phyloP scores from a whole-genome alignment of 1,284 basidiomycete species.

The Boletus mariae region DNA sequence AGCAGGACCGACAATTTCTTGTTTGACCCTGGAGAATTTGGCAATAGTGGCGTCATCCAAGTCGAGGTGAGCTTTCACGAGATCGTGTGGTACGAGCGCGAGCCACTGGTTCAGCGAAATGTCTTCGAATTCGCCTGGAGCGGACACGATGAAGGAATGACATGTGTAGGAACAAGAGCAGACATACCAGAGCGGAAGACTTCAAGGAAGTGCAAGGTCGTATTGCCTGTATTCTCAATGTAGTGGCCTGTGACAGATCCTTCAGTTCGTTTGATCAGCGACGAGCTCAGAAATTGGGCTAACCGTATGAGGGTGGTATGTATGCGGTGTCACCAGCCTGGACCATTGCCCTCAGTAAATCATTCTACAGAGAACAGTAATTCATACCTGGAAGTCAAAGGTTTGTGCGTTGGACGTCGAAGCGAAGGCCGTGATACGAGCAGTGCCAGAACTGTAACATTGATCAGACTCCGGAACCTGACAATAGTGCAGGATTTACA shows the following conservation, averaged over 20 bases:
- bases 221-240: constrained; percentile 66
- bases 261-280: background rate
- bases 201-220: constrained; percentile 56
- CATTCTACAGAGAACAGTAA: background rate
- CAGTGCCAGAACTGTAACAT: constrained; percentile 40
- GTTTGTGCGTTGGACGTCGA: constrained; percentile 39
- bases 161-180: background rate
- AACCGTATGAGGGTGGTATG: constrained; percentile 49
- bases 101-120: constrained; percentile 52
- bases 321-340: constrained; percentile 61
- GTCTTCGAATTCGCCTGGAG: constrained; percentile 37
- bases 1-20: constrained; percentile 31
- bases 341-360: background rate
- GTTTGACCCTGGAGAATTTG: constrained; percentile 35
- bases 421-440: constrained; percentile 43
- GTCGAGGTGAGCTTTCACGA: constrained; percentile 53
- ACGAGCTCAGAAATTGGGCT: background rate
- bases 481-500: constrained; percentile 19
- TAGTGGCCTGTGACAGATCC: constrained; percentile 49
- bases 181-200: constrained; percentile 52
- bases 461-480: constrained; percentile 4
- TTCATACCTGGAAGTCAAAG: constrained; percentile 40
- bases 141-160: constrained; percentile 7
- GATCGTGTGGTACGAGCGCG: constrained; percentile 48
- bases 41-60: constrained; percentile 44